Evolutionary conservation across 495 filamentous ascomycete genomes (phyloP), one percentile per base, ranked within the genome.

Genomic region (Cudoniella acicularis): DNA sequence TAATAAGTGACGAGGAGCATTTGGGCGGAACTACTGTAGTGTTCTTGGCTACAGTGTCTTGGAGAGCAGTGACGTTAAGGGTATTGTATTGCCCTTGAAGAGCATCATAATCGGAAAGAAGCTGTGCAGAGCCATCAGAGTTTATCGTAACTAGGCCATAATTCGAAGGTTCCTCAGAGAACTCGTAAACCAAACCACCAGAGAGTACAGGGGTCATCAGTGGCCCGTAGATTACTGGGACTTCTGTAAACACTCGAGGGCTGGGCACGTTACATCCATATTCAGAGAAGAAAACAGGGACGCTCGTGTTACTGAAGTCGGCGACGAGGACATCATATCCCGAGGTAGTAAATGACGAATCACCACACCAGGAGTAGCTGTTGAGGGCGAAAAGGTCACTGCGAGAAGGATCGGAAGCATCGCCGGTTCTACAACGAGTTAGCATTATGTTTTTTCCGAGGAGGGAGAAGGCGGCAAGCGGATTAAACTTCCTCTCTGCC

Each of bases 241-340:
- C 87, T 72, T 98, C 93, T 60, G 83, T 84, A 77, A 96, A 98
- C 60, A 83, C 62, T 67, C 94, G 89, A 17, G 93, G 92, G 40
- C 75, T 73, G 25, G 87, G 83, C 22, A 81, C 75, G 80, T 96
- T 98, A 82, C 94, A 98, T 60, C 94, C 94, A 60, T 89, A 98
- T 74, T 98, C 94, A 64, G 89, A 93, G 80, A 95, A 96, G 83
- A 98, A 96, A 54, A 97, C 82, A 20, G 93, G 93, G 53, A 96
- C 79, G 26, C 86, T 86, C 54, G 82, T 85, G 61, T 81, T 81
- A 52, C 72, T 70, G 77, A 98, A 95, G 65, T 86, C 80, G 9
- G 75, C 69, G 43, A 89, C 84, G 2, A 98, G 77, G 13, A 76
- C 71, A 69, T 95, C 75, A 73, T 91, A 98, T 60, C 84, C 79